Evolutionary conservation across 352 stramenopile genomes (phyloP), one percentile per base, ranked within the genome.

Genomic region (Aphanomyces cochlioides): DNA sequence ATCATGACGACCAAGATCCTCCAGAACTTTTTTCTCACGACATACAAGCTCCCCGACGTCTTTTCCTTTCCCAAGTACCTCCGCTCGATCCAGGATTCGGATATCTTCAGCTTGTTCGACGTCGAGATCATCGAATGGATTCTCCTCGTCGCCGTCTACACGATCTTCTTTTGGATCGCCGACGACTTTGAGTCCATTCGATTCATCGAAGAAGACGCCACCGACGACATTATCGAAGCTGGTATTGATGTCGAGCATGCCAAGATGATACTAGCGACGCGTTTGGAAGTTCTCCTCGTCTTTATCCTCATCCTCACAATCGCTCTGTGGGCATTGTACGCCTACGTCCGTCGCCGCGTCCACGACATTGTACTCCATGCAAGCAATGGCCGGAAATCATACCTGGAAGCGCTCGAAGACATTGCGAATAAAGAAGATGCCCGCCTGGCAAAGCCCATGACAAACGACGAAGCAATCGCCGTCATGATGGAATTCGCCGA

Each of bases 71-170:
- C 50, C 12, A 70, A 70, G 54, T 70, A 70, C 47, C 4, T 70
- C 45, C 64, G 64, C 7, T 19, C 64, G 37, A 50, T 70, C 64
- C 64, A 70, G 19, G 64, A 70, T n/a, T 37, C 54, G 19, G 64
- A 70, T n/a, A 70, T 70, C 64, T 61, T 70, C 48, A 37, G 28
- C 7, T 50, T 70, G 47, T 70, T 70, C 36, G 64, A 70, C 54
- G 47, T 70, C 28, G 64, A 70, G 39, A 45, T 70, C 36, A 61
- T 53, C 36, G 53, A 54, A 17, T 70, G 64, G 64, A 34, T 70
- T 19, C 37, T 70, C 12, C 64, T 70, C 37, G 36, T 70, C 15
- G 36, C 53, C 5, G 45, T 70, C 34, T 70, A 70, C 64, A 61
- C 43, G 36, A 15, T 39, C 40, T 50, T 70, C 40, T 70, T 70